Evolutionary conservation across 371 early-diverging fungal species (phyloP).

Genomic region (Cokeromyces recurvatus): DNA sequence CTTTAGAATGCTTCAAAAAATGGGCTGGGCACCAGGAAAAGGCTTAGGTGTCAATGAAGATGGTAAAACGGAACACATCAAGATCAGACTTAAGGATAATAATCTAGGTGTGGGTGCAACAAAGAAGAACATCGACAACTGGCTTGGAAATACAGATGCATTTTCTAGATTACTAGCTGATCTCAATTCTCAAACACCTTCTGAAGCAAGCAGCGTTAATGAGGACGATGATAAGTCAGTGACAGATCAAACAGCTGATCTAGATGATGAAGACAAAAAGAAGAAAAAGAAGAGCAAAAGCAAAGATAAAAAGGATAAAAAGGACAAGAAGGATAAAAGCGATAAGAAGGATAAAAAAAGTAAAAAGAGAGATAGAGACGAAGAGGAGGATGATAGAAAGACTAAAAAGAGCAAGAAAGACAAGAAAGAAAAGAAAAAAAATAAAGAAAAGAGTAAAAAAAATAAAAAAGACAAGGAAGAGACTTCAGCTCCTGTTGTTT

Average conservation of each 20-base stretch:
- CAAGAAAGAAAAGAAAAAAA: slow-evolving; percentile 30
- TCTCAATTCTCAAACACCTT: slow-evolving; percentile 53
- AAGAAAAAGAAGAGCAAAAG: slow-evolving; percentile 3
- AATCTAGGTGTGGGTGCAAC: slow-evolving; percentile 86
- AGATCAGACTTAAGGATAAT: slow-evolving; percentile 76
- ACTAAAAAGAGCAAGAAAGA: slow-evolving; percentile 29
- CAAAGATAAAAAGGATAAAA: slow-evolving; percentile 28
- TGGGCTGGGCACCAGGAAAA: slow-evolving; percentile 95
- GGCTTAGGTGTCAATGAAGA: slow-evolving; percentile 89
- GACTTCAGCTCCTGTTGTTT: slow-evolving; percentile 23
- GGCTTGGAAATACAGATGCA: slow-evolving; percentile 89
- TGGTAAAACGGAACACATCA: slow-evolving; percentile 76
- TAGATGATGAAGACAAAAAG: slow-evolving; percentile 10
- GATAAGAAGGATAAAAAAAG: slow-evolving; percentile 22
- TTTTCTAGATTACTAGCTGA: slow-evolving; percentile 81
- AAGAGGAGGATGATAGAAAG: slow-evolving; percentile 21
- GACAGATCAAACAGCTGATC: slow-evolving; percentile 11
- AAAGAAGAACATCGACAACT: slow-evolving; percentile 82
- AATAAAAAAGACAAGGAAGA: slow-evolving; percentile 18
- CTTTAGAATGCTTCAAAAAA: slow-evolving; percentile 85
- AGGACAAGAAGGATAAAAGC: slow-evolving; percentile 28
- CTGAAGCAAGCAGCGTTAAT: slow-evolving; percentile 26
- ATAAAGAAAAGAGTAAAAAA: slow-evolving; percentile 30
- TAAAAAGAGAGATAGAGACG: slow-evolving; percentile 12
- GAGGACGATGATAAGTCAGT: slow-evolving; percentile 31